Conservation (phyloP, 805 yeast species). For the Vanderwaltozyma yarrowii region DNA sequence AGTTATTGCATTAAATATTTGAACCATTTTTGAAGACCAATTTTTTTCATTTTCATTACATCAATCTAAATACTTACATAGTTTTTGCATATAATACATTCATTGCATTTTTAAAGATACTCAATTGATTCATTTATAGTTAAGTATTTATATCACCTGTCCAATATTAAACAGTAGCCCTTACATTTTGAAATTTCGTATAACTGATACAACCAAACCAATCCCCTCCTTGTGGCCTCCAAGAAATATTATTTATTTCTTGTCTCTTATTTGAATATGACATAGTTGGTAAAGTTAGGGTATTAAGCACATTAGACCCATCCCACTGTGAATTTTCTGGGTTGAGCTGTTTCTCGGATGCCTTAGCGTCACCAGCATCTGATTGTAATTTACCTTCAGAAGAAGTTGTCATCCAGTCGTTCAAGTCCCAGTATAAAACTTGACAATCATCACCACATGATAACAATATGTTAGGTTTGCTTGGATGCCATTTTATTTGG, state of each 20-base stretch:
- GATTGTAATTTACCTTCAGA: background rate
- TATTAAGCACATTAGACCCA: conserved; percentile 1
- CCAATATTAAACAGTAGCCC: conserved; percentile 3
- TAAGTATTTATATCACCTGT: no score
- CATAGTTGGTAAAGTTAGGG: conserved; percentile 27
- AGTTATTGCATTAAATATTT: background rate
- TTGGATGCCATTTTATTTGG: conserved; percentile 77
- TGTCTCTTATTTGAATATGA: conserved; percentile 47
- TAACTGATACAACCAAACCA: conserved; percentile 59
- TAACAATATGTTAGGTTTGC: conserved; percentile 42
- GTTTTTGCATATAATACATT: no score
- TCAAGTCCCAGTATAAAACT: conserved; percentile 58
- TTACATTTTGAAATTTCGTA: conserved; percentile 30
- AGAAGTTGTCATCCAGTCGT: conserved; percentile 8
- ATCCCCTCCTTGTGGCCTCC: conserved; percentile 56
- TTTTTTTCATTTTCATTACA: no score
- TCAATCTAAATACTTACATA: no score
- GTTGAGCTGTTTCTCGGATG: no score
- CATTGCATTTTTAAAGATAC: no score
- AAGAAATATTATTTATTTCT: conserved; percentile 70
- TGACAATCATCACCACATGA: conserved; percentile 70
- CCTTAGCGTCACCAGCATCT: no score
- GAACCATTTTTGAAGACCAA: background rate
- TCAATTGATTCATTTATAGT: no score
- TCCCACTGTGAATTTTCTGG: conserved; percentile 2